phyloP scores from a whole-genome alignment of 1,284 basidiomycete species.

The Puccinia polysora region DNA sequence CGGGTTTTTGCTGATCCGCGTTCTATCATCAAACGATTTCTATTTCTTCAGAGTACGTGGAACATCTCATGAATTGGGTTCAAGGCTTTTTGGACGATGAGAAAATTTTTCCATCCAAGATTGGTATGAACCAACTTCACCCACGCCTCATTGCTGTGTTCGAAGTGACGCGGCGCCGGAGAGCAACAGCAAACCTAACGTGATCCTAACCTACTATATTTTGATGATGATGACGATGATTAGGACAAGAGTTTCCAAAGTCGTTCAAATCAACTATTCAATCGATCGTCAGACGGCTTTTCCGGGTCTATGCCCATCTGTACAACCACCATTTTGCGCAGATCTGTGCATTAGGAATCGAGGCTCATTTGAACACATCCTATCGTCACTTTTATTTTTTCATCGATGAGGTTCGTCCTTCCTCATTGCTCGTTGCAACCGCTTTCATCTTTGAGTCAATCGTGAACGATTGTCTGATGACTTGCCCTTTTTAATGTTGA shows the following conservation, averaged over 20 bases:
- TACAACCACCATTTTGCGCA: constrained; percentile 99
- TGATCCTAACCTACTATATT: not conserved
- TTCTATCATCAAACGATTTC: too few relatives aligned
- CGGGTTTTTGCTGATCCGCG: too few relatives aligned
- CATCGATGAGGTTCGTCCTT: constrained; percentile 64
- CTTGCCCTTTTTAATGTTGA: too few relatives aligned
- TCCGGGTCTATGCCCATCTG: constrained; percentile 96
- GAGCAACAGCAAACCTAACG: not conserved
- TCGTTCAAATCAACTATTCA: constrained; percentile 87
- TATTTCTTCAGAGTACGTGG: constrained; percentile 96
- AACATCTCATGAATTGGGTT: constrained; percentile 98
- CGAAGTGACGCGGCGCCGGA: not conserved
- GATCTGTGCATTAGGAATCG: constrained; percentile 94
- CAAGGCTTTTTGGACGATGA: constrained; percentile 91
- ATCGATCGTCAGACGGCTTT: constrained; percentile 84
- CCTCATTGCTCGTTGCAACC: not conserved
- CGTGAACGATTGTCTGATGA: constrained; percentile 22
- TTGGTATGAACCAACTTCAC: constrained; percentile 60
- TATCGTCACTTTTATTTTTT: constrained; percentile 98
- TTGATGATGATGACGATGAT: not conserved
- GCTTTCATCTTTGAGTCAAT: not conserved
- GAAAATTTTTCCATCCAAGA: constrained; percentile 85
- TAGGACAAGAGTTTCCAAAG: constrained; percentile 64
- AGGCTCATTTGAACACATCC: constrained; percentile 98
- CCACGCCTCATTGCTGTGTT: not conserved